A percentile compares a stretch with the other conserved stretches of the same genome.
phyloP scores from a whole-genome alignment of 768 basidiomycete species.

The Lactarius hengduanensis region DNA sequence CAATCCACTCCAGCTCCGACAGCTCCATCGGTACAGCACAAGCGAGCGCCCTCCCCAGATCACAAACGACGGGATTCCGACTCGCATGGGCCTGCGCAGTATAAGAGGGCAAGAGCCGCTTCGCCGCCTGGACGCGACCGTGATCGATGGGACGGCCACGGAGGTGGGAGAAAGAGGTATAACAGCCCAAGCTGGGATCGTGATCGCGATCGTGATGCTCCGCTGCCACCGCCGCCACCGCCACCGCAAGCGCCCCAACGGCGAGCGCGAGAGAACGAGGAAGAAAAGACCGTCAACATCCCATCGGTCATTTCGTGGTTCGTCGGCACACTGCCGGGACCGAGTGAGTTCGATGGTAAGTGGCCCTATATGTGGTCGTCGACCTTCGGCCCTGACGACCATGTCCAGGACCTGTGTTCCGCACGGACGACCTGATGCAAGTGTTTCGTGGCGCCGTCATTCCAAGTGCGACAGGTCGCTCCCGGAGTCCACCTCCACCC shows the following conservation, averaged over 20 bases:
- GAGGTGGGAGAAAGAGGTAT: constrained; percentile 40
- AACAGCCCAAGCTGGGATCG: constrained; percentile 47
- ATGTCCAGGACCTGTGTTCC: constrained; percentile 78
- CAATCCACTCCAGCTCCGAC: constrained; percentile 41
- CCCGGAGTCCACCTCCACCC: constrained; percentile 52
- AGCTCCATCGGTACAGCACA: constrained; percentile 33
- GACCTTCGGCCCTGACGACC: constrained; percentile 21
- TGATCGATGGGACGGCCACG: constrained; percentile 41
- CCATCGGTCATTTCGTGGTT: constrained; percentile 75
- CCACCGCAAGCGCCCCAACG: constrained; percentile 37
- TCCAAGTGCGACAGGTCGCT: constrained; percentile 55
- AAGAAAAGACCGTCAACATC: constrained; percentile 43
- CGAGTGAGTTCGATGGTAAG: constrained; percentile 81
- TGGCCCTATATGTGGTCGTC: constrained; percentile 26
- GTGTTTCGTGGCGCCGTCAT: constrained; percentile 80
- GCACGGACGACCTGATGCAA: constrained; percentile 87
- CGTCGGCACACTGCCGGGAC: constrained; percentile 71
- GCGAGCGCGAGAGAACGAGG: constrained; percentile 43
- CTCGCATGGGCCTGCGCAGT: constrained; percentile 40
- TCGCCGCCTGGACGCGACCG: constrained; percentile 53
- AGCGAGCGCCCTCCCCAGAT: constrained; percentile 37
- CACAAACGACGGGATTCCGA: constrained; percentile 45
- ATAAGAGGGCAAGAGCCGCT: constrained; percentile 46
- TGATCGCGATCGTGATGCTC: constrained; percentile 45
- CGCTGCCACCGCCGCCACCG: constrained; percentile 25